Conservation (phyloP, 495 filamentous ascomycete genomes). For the Tuber calosporum region DNA sequence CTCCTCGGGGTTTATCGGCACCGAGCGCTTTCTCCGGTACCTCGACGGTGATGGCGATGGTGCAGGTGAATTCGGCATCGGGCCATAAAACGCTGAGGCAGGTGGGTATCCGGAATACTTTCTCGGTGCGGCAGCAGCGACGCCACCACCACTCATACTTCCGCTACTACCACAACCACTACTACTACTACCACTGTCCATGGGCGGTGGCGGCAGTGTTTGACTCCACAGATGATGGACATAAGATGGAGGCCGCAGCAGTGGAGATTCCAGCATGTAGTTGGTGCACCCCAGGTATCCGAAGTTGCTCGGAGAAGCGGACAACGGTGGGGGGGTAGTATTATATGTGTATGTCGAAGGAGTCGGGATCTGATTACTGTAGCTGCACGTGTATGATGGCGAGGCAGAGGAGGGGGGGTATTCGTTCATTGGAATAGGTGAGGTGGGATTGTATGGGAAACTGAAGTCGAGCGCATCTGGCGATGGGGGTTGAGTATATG, state of each 20-base stretch:
- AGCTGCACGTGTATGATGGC: conserved; percentile 18
- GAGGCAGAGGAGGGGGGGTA: conserved; percentile 21
- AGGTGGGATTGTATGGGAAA: conserved; percentile 23
- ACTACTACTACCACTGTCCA: neutral
- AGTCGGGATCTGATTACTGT: conserved; percentile 18
- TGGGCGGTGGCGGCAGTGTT: neutral
- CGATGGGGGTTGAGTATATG: conserved; percentile 28
- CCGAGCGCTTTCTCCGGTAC: conserved; percentile 19
- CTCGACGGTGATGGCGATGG: conserved; percentile 18
- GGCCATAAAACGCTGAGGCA: conserved; percentile 38
- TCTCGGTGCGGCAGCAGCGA: conserved; percentile 6
- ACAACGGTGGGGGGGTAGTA: conserved; percentile 4
- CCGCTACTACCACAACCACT: neutral
- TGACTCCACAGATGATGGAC: neutral
- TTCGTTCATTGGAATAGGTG: conserved; percentile 21
- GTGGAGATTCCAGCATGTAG: neutral
- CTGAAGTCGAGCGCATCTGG: conserved; percentile 22
- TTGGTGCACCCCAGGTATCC: neutral
- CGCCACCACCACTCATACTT: neutral
- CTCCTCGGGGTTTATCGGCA: conserved; percentile 27
- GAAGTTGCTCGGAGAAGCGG: conserved; percentile 15
- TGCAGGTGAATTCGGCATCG: conserved; percentile 16
- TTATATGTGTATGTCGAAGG: conserved; percentile 26
- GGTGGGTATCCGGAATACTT: conserved; percentile 38
- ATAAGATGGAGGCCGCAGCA: conserved; percentile 7